Percentiles rank a stretch among this genome's conserved stretches.
Conservation (phyloP, 192 early-diverging fungal species). For the Linnemannia exigua region DNA sequence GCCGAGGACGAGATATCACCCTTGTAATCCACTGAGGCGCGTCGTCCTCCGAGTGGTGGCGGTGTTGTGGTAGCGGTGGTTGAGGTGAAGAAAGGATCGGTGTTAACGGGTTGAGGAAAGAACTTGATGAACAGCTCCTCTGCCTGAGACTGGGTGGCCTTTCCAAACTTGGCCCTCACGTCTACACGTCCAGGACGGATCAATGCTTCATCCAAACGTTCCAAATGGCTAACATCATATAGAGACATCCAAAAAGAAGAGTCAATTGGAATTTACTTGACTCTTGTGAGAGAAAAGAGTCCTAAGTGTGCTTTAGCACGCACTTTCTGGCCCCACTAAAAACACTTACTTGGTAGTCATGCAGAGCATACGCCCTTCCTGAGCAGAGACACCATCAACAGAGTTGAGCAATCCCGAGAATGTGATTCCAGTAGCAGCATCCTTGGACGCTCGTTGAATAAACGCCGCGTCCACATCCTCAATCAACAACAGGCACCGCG, state of each 20-base stretch:
- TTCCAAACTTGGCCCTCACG: constrained; percentile 68
- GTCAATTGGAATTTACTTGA: neutral
- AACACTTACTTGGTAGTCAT: constrained; percentile 82
- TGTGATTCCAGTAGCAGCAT: constrained; percentile 58
- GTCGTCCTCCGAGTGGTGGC: neutral
- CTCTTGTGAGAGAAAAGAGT: neutral
- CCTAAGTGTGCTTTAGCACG: neutral
- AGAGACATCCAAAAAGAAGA: neutral
- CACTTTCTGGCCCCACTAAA: no score
- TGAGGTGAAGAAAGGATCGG: neutral
- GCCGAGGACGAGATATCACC: neutral
- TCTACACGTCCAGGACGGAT: constrained; percentile 84
- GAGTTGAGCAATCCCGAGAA: constrained; percentile 80
- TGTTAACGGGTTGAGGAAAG: constrained; percentile 58
- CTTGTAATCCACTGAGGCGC: neutral
- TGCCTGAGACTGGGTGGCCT: constrained; percentile 71
- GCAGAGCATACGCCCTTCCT: constrained; percentile 80
- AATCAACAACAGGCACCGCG: constrained; percentile 74
- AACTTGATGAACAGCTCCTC: constrained; percentile 77
- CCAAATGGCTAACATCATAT: constrained; percentile 61
- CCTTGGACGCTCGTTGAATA: constrained; percentile 61
- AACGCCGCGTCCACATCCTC: constrained; percentile 86
- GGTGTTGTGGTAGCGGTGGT: neutral
- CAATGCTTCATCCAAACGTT: constrained; percentile 80
- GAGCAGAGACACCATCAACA: constrained; percentile 77